phyloP scores from a whole-genome alignment of 2,329 filamentous ascomycete genomes.

The Ilyonectria mors-panacis region DNA sequence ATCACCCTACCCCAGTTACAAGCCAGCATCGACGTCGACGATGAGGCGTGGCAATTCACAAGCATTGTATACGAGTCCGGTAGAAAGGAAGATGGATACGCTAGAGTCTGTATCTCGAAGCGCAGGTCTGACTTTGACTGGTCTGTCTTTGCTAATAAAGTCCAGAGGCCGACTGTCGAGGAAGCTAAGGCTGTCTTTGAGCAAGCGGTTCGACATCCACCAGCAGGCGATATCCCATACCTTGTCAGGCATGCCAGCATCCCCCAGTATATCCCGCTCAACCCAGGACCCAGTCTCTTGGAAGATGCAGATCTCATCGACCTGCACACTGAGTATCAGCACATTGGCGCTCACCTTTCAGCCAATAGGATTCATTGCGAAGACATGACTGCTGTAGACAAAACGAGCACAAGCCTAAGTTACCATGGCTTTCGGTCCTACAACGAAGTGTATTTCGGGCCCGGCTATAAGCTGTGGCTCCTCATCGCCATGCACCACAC shows the following conservation, averaged over 20 bases:
- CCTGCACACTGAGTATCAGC: conserved; percentile 10
- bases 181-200: conserved; percentile 12
- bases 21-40: not conserved
- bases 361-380: conserved; percentile 17
- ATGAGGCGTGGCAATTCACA: not conserved
- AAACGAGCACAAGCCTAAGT: not conserved
- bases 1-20: not conserved
- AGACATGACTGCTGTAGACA: conserved; percentile 7
- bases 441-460: conserved; percentile 19
- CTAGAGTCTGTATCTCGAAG: not conserved
- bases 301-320: conserved; percentile 10
- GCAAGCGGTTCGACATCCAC: not conserved
- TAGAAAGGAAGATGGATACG: not conserved
- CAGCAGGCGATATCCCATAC: conserved; percentile 5
- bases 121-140: conserved; percentile 7
- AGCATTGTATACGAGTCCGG: not conserved
- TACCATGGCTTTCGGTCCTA: conserved; percentile 19
- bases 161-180: conserved; percentile 1
- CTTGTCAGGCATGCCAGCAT: not conserved
- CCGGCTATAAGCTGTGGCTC: conserved; percentile 14
- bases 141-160: not conserved
- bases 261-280: not conserved
- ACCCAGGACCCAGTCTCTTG: conserved; percentile 7
- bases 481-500: conserved; percentile 12
- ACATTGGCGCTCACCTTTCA: conserved; percentile 10